A percentile compares a stretch with the other conserved stretches of the same genome.
Evolutionary conservation across 805 yeast genomes (phyloP).

Genomic region (Monosporozyma aerobia): DNA sequence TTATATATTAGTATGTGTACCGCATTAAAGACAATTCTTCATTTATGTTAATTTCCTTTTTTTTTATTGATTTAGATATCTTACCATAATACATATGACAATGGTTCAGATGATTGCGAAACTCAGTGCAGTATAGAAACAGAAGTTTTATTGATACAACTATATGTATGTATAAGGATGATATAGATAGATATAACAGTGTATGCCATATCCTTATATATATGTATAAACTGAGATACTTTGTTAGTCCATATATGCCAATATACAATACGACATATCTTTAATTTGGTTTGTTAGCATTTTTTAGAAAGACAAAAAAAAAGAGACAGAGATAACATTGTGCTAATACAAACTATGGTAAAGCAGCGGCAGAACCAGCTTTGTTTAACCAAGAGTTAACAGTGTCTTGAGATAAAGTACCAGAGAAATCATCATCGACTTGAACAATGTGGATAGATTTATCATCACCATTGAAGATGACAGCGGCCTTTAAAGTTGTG

Average conservation of each 20-base stretch:
- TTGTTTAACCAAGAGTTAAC: slow-evolving; percentile 51
- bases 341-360: slow-evolving; percentile 11
- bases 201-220: background rate
- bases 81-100: too few species aligned
- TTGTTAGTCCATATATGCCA: slow-evolving; percentile 1
- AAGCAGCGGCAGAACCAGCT: slow-evolving; percentile 40
- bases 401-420: slow-evolving; percentile 45
- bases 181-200: background rate
- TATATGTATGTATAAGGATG: background rate
- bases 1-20: background rate
- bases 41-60: background rate
- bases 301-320: background rate
- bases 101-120: too few species aligned
- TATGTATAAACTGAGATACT: background rate
- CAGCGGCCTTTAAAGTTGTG: slow-evolving; percentile 82
- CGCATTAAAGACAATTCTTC: background rate
- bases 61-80: background rate
- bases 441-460: slow-evolving; percentile 46
- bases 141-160: background rate
- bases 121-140: background rate
- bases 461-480: slow-evolving; percentile 50
- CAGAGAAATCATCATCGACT: slow-evolving; percentile 50
- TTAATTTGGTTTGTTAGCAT: background rate
- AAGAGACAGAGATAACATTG: background rate
- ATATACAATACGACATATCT: background rate